These are phyloP conservation scores for Annulohypoxylon bovei DNA, from an alignment of 495 filamentous ascomycete species.

Conservation along the genomic window DNA sequence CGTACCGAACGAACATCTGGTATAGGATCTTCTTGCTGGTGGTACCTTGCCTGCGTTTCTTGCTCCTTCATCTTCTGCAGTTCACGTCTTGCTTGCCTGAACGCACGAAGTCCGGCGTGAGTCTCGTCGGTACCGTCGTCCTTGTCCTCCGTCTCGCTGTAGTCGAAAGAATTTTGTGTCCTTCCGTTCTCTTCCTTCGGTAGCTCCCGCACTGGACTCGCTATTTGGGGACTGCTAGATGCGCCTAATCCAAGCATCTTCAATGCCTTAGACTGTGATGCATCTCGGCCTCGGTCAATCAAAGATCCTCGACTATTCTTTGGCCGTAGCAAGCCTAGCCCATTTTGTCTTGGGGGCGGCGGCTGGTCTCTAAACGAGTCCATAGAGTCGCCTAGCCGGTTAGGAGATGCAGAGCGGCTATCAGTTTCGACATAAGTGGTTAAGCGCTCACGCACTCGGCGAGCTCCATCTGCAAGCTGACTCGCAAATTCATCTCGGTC, in stretches of 20 bases:
- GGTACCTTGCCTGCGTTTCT: conserved; percentile 51
- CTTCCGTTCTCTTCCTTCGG: conserved; percentile 57
- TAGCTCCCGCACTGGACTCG: conserved; percentile 57
- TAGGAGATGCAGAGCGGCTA: conserved; percentile 63
- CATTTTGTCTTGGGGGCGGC: conserved; percentile 59
- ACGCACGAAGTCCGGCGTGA: conserved; percentile 57
- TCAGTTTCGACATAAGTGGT: conserved; percentile 76
- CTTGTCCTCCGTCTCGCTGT: conserved; percentile 40
- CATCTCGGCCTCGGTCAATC: conserved; percentile 54
- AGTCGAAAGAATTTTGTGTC: conserved; percentile 21
- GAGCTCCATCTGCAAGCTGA: conserved; percentile 79
- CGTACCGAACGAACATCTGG: conserved; percentile 37
- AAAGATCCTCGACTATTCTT: conserved; percentile 73
- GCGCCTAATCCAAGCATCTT: conserved; percentile 76
- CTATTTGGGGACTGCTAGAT: conserved; percentile 61
- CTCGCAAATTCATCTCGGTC: conserved; percentile 82
- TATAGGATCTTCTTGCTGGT: conserved; percentile 39
- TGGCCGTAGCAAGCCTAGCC: conserved; percentile 73
- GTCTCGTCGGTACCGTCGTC: conserved; percentile 35
- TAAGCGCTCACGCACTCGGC: conserved; percentile 83
- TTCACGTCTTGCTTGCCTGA: conserved; percentile 63
- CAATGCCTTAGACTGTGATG: conserved; percentile 67
- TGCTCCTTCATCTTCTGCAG: conserved; percentile 62
- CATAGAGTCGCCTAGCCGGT: conserved; percentile 49
- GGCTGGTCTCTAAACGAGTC: conserved; percentile 53